phyloP scores from a whole-genome alignment of 2,329 filamentous ascomycete species.

The Aspergillus viridinutans region DNA sequence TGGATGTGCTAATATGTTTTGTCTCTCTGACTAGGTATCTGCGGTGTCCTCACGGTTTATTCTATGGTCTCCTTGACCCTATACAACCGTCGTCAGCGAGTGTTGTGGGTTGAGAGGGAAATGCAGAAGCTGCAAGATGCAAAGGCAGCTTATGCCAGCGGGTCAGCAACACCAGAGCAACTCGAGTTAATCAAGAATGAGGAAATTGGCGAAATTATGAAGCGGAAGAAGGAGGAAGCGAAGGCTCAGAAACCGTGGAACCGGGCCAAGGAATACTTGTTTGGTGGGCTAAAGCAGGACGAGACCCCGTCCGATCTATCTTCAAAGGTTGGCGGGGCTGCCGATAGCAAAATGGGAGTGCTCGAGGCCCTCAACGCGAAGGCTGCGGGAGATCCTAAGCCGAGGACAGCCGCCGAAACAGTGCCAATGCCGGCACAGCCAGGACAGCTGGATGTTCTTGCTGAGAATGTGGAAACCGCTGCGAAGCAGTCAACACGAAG shows the following conservation, averaged over 20 bases:
- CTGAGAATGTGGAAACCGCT: conserved; percentile 32
- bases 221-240: conserved; percentile 37
- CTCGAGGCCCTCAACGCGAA: conserved; percentile 36
- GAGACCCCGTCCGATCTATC: conserved; percentile 17
- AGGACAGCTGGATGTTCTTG: conserved; percentile 33
- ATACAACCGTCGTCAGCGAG: conserved; percentile 62
- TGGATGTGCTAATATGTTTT: conserved; percentile 3
- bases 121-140: conserved; percentile 40
- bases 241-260: conserved; percentile 37
- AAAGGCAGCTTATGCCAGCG: conserved; percentile 38
- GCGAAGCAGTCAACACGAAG: conserved; percentile 34
- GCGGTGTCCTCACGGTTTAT: conserved; percentile 58
- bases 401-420: conserved; percentile 6
- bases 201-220: conserved; percentile 40
- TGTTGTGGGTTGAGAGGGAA: conserved; percentile 56
- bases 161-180: conserved; percentile 39
- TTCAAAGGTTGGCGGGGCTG: conserved; percentile 6
- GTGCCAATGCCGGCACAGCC: conserved; percentile 1
- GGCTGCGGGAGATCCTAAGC: conserved; percentile 21
- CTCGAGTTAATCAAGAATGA: conserved; percentile 44
- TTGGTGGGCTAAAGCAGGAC: conserved; percentile 37
- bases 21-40: conserved; percentile 47
- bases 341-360: conserved; percentile 23
- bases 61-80: conserved; percentile 63
- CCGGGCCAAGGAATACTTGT: conserved; percentile 35